Base-by-base conservation (phyloP, 257 asterid genomes). In the Eustoma russellianum region DNA sequence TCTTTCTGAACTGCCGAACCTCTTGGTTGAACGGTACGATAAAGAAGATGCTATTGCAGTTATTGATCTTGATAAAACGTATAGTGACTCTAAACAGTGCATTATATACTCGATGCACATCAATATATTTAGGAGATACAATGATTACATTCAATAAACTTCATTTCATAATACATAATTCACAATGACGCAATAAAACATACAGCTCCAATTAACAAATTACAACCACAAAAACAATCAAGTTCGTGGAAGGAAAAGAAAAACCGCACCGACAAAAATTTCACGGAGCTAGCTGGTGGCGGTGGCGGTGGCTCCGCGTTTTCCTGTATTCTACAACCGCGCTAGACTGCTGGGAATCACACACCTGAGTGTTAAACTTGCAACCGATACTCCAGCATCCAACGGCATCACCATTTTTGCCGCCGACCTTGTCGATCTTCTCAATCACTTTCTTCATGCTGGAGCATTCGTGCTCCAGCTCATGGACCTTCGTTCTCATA, bases 351-450 rank as follows among this genome's bases (percentile, higher is more conserved):
- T 85, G 97, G 9, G 97, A 88, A 64, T 88, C 97, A 60, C 97
- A 88, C n/a, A 85, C 95, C 48, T 88, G 95, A 0, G 88, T 82
- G 79, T 80, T 85, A 69, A 85, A 85, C 58, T 88, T 88, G 76
- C 97, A 88, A 62, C 95, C 94, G 10, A 88, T 64, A 69, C 79
- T 64, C 97, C 97, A 88, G 3, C 17, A 47, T 17, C 48, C 41
- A 0, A 68, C 68, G 55, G 55, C 68, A 56, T 66, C 82, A 60
- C 53, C 76, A 50, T 73, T 77, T 14, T 59, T 45, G 1, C 74
- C 69, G 17, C 60, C 91, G 48, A 38, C 48, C 30, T 73, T 74
- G 64, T 88, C 96, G 5, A 82, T 82, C 75, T 76, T 78, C 66
- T 72, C 73, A 43, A 88, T 77, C 17, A 71, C 83, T 60, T 76